phyloP scores from a whole-genome alignment of 345 rosid genomes.

The Turritis glabra region DNA sequence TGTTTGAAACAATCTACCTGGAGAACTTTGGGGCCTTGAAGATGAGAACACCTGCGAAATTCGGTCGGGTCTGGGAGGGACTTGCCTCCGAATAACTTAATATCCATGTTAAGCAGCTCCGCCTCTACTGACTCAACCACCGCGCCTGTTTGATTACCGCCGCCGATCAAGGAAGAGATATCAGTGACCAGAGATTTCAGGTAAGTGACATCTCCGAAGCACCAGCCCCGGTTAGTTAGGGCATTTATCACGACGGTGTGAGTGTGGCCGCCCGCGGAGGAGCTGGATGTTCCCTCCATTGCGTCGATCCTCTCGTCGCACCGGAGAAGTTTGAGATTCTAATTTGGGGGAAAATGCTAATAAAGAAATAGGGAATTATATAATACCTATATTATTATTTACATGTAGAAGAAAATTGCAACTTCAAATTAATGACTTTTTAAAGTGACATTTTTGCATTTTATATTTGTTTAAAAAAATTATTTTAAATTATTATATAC shows the following conservation, averaged over 20 bases:
- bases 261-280: constrained; percentile 22
- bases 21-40: constrained; percentile 78
- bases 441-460: too few species aligned
- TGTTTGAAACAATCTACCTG: constrained; percentile 50
- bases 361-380: background rate
- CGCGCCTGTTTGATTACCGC: constrained; percentile 41
- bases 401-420: too few species aligned
- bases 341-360: background rate
- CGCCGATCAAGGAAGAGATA: constrained; percentile 50
- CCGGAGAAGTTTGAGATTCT: background rate
- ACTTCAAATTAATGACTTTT: too few species aligned
- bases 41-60: constrained; percentile 52
- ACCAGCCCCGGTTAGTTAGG: constrained; percentile 78
- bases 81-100: constrained; percentile 59
- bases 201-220: constrained; percentile 48
- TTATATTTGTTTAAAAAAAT: too few species aligned
- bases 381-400: too few species aligned
- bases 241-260: constrained; percentile 48
- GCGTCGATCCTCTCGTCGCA: constrained; percentile 4
- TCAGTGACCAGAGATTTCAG: constrained; percentile 41
- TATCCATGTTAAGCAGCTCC: constrained; percentile 79
- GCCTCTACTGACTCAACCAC: constrained; percentile 62
- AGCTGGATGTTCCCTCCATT: constrained; percentile 38
- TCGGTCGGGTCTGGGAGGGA: constrained; percentile 57
- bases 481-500: too few species aligned